Conservation (phyloP, 495 filamentous ascomycete species). For the Bryoglossum gracile region DNA sequence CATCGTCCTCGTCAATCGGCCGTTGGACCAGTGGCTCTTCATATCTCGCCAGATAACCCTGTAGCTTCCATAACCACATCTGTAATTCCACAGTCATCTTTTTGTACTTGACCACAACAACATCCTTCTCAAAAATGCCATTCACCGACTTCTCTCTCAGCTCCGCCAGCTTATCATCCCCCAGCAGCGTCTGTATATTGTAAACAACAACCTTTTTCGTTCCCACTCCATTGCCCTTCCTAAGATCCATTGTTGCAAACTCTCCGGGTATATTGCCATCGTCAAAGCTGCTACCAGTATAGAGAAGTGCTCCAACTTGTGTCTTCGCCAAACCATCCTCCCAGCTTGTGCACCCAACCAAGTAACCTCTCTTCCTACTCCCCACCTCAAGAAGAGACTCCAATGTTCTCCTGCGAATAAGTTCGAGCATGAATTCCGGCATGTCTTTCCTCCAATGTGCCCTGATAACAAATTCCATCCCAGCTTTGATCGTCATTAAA, state of each 20-base stretch:
- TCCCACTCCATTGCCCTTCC: background rate
- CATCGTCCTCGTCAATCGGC: background rate
- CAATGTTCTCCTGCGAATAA: slow-evolving; percentile 43
- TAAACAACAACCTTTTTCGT: slow-evolving; percentile 16
- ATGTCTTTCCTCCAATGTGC: slow-evolving; percentile 59
- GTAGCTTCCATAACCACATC: slow-evolving; percentile 58
- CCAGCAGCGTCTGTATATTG: slow-evolving; percentile 19
- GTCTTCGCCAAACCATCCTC: slow-evolving; percentile 27
- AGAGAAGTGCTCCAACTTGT: slow-evolving; percentile 15
- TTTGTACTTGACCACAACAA: slow-evolving; percentile 33
- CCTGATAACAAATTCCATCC: background rate
- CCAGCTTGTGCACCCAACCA: slow-evolving; percentile 24
- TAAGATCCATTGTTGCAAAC: slow-evolving; percentile 18
- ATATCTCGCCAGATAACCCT: slow-evolving; percentile 44
- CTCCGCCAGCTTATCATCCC: slow-evolving; percentile 12
- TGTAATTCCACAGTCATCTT: slow-evolving; percentile 47
- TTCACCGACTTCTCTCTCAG: slow-evolving; percentile 15
- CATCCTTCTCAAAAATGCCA: slow-evolving; percentile 36
- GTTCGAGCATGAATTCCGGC: slow-evolving; percentile 47
- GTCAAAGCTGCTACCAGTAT: slow-evolving; percentile 12
- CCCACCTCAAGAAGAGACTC: slow-evolving; percentile 31
- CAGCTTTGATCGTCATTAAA: background rate
- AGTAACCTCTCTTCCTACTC: slow-evolving; percentile 19
- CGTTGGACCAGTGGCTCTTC: background rate
- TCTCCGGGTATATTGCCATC: slow-evolving; percentile 10